phyloP scores from a whole-genome alignment of 352 stramenopile genomes.

The Globisporangium nagaii region DNA sequence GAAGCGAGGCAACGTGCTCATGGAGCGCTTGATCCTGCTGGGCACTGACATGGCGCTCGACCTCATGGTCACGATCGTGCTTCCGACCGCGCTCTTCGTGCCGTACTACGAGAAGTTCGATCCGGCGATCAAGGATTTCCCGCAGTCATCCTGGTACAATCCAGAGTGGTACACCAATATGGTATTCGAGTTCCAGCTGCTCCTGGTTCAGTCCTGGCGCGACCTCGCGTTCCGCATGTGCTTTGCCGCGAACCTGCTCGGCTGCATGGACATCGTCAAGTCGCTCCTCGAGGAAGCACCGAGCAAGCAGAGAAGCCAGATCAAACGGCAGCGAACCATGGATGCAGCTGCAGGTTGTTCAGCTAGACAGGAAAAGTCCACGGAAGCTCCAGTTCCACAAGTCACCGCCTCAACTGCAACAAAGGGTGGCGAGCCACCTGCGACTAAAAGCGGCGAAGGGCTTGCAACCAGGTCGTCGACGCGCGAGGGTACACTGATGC shows the following conservation, averaged over 20 bases:
- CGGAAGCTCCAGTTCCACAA: too few species aligned
- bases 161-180: constrained; percentile 23
- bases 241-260: constrained; percentile 29
- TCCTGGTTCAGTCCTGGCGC: constrained; percentile 25
- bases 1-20: neutral
- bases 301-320: neutral
- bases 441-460: too few species aligned
- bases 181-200: constrained; percentile 13
- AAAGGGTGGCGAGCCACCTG: neutral
- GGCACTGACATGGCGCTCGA: constrained; percentile 13
- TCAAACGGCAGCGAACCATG: too few species aligned
- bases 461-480: neutral
- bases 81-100: constrained; percentile 8
- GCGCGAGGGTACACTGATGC: neutral
- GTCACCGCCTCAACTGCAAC: too few species aligned
- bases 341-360: too few species aligned
- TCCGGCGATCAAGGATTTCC: neutral
- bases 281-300: constrained; percentile 10
- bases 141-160: constrained; percentile 13
- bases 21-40: constrained; percentile 9
- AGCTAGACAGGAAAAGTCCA: too few species aligned
- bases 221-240: constrained; percentile 26
- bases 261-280: constrained; percentile 29
- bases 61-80: constrained; percentile 9
- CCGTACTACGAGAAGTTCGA: constrained; percentile 13